These are phyloP conservation scores for Dianthus caryophyllus DNA, from an alignment of 148 eudicot genomes.

Conservation along the genomic window DNA sequence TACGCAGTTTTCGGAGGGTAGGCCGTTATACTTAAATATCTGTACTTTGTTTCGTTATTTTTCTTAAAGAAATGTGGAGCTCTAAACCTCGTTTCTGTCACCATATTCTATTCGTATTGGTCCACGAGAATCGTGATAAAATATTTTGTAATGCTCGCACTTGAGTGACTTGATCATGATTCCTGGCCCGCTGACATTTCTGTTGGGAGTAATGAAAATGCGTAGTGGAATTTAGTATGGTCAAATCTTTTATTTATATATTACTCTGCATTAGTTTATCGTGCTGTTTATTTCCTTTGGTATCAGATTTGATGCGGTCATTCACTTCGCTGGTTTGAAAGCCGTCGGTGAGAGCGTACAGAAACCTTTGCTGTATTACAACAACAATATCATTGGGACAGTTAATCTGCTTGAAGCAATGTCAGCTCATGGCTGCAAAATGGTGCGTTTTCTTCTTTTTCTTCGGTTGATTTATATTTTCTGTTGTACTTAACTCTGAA, in stretches of 20 bases:
- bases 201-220: background rate
- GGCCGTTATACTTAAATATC: background rate
- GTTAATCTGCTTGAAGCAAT: constrained; percentile 81
- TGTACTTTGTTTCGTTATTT: background rate
- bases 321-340: constrained; percentile 96
- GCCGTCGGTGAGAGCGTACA: constrained; percentile 98
- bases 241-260: background rate
- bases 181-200: background rate
- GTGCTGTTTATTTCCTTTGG: constrained; percentile 5
- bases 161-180: background rate
- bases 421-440: constrained; percentile 94
- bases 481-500: too few relatives aligned
- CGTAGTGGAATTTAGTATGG: background rate
- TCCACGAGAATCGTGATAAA: background rate
- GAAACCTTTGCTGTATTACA: constrained; percentile 84
- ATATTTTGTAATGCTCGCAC: background rate
- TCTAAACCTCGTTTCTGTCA: background rate
- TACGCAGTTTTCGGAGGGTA: background rate
- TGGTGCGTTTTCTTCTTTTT: constrained; percentile 34
- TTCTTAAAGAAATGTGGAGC: too few relatives aligned
- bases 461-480: background rate
- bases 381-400: constrained; percentile 88
- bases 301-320: constrained; percentile 95
- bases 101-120: background rate
- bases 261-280: background rate